These are phyloP conservation scores for Penicillium janthinellum DNA, from an alignment of 2,329 filamentous ascomycete genomes.

Conservation along the genomic window DNA sequence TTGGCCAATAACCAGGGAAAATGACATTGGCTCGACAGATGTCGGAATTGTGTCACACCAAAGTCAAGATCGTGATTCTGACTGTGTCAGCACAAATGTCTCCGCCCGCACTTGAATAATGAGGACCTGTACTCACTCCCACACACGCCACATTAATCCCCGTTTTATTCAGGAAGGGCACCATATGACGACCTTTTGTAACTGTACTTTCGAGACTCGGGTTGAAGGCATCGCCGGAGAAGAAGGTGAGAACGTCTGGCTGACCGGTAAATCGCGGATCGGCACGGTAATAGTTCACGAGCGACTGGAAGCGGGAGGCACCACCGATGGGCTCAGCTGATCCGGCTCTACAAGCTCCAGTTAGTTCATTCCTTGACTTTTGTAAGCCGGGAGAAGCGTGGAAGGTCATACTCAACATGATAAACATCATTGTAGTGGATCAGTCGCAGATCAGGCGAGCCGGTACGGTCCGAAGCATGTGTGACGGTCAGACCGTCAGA, in stretches of 20 bases:
- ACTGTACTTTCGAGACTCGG: constrained; percentile 85
- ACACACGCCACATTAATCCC: constrained; percentile 80
- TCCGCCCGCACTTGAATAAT: constrained; percentile 3
- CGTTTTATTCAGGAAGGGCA: constrained; percentile 76
- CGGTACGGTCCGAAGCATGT: constrained; percentile 46
- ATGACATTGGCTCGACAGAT: constrained; percentile 71
- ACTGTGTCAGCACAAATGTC: constrained; percentile 12
- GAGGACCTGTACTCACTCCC: constrained; percentile 59
- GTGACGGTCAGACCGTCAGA: constrained; percentile 44
- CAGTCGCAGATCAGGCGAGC: constrained; percentile 71
- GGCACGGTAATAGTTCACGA: constrained; percentile 73
- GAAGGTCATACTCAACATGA: constrained; percentile 66
- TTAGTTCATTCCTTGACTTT: neutral
- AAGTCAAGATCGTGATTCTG: constrained; percentile 94
- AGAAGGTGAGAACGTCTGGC: constrained; percentile 72
- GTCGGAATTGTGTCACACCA: constrained; percentile 76
- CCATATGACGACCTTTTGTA: constrained; percentile 90
- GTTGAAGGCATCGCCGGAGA: constrained; percentile 92
- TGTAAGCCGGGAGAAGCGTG: neutral
- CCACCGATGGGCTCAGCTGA: constrained; percentile 84
- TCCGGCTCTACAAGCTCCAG: constrained; percentile 44
- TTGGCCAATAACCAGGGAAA: constrained; percentile 93
- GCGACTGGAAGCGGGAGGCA: constrained; percentile 74
- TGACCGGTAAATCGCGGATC: constrained; percentile 63
- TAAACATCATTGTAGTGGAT: constrained; percentile 95